These are phyloP conservation scores for Colletotrichum godetiae DNA, from an alignment of 2,329 filamentous ascomycete species.

Conservation along the genomic window DNA sequence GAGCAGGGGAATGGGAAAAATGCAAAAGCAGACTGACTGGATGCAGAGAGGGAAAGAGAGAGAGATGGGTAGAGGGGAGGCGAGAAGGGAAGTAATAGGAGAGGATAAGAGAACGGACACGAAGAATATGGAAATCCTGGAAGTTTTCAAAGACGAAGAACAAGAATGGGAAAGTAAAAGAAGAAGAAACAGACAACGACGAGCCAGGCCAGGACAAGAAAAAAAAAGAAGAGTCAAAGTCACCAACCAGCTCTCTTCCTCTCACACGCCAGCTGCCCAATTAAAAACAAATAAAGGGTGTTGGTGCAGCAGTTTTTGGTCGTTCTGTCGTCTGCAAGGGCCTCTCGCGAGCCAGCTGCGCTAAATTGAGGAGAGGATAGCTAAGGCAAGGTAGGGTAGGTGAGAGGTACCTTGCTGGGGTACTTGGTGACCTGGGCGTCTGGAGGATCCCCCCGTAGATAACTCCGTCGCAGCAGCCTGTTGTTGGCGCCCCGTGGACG, in stretches of 20 bases:
- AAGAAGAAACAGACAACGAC: constrained; percentile 7
- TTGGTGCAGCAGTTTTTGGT: constrained; percentile 21
- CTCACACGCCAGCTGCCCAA: background rate
- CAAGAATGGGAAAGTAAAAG: background rate
- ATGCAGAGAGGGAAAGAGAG: background rate
- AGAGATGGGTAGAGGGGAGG: background rate
- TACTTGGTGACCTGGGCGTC: constrained; percentile 2
- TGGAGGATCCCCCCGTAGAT: background rate
- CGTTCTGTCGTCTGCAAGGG: constrained; percentile 30
- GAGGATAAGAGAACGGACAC: background rate
- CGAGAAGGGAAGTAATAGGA: background rate
- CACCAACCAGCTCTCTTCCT: background rate
- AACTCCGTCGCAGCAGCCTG: background rate
- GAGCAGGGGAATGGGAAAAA: constrained; percentile 19
- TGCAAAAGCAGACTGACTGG: constrained; percentile 21
- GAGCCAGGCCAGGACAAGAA: background rate
- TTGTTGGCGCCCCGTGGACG: background rate
- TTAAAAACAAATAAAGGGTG: background rate
- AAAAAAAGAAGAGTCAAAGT: background rate
- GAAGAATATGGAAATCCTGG: background rate
- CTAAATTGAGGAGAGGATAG: constrained; percentile 9
- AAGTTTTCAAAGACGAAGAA: background rate
- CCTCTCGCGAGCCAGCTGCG: constrained; percentile 26
- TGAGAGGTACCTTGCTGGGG: background rate
- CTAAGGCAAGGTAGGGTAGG: background rate